These are phyloP conservation scores for Fusarium solani-melongenae DNA, from an alignment of 2,329 filamentous ascomycete species.

Conservation along the genomic window DNA sequence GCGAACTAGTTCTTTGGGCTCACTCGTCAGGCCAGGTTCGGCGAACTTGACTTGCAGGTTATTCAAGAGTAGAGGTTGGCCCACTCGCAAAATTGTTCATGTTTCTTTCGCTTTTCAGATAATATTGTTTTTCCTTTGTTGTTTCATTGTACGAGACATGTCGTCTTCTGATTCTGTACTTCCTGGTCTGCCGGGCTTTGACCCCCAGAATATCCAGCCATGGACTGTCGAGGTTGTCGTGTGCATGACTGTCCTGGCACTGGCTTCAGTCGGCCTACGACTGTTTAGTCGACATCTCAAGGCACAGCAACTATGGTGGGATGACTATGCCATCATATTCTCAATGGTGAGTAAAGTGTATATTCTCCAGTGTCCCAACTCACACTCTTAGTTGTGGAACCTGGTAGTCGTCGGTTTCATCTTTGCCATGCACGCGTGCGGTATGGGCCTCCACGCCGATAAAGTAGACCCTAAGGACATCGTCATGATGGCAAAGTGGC, in stretches of 20 bases:
- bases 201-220: constrained; percentile 51
- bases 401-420: constrained; percentile 58
- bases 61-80: not conserved
- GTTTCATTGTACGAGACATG: constrained; percentile 13
- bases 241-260: constrained; percentile 55
- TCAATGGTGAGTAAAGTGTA: constrained; percentile 53
- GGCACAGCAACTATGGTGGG: constrained; percentile 60
- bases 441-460: constrained; percentile 60
- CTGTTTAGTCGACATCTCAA: constrained; percentile 55
- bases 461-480: constrained; percentile 50
- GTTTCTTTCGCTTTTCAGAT: not conserved
- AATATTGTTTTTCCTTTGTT: not conserved
- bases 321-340: constrained; percentile 61
- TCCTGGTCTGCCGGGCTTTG: constrained; percentile 37
- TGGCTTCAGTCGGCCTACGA: constrained; percentile 52
- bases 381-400: constrained; percentile 51
- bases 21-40: not conserved
- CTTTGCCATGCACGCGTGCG: constrained; percentile 57
- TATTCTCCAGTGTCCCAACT: not conserved
- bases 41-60: not conserved
- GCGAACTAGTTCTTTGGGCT: not conserved
- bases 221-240: constrained; percentile 55
- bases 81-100: not conserved
- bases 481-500: constrained; percentile 58
- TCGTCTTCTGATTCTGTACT: constrained; percentile 30